Evolutionary conservation across 2,329 filamentous ascomycete genomes (phyloP), one percentile per base, ranked within the genome.

Genomic region (Drechslerella coelobrocha): DNA sequence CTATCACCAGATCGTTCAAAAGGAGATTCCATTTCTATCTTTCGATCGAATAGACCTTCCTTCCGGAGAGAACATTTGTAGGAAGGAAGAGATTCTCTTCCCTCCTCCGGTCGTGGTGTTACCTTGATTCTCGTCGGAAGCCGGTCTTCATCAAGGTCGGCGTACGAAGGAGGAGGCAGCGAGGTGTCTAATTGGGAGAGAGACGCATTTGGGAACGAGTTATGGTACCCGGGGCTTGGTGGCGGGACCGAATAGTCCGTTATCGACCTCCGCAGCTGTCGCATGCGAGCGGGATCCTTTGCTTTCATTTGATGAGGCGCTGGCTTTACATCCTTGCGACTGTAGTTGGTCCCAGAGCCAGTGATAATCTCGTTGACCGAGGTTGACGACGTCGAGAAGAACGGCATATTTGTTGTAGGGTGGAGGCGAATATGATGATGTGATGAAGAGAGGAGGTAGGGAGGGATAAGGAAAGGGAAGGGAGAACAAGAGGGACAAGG

Each of bases 21-120:
- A 4, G 86, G 85, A 65, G 86, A 83, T 71, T 86, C 83, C 61
- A 89, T 83, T 78, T 90, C 88, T 79, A 86, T 84, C 79, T 89
- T 89, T 76, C 83, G 83, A 73, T 82, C 79, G 75, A 88, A 87
- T 4, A 87, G 80, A 24, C 82, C 84, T 76, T 86, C 83, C 52
- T 85, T 78, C 60, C 81, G 79, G 60, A 88, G 81, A 75, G 81
- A 82, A 74, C 81, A 85, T 51, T 83, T 83, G 76, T 88, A 88
- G 23, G 77, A 74, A n/a, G 86, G 85, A 34, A 86, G 78, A 27
- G 77, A 75, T 73, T 86, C 84, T 37, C 79, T 76, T 57, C 79
- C 78, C 72, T 81, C 78, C 54, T 78, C 77, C 47, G 78, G 76
- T 48, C 78, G 55, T 59, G 79, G 79, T 53, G 77, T 75, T 39